Evolutionary conservation across 2,329 filamentous ascomycete species (phyloP), one percentile per base, ranked within the genome.

Genomic region (Proliferodiscus dingleyae): DNA sequence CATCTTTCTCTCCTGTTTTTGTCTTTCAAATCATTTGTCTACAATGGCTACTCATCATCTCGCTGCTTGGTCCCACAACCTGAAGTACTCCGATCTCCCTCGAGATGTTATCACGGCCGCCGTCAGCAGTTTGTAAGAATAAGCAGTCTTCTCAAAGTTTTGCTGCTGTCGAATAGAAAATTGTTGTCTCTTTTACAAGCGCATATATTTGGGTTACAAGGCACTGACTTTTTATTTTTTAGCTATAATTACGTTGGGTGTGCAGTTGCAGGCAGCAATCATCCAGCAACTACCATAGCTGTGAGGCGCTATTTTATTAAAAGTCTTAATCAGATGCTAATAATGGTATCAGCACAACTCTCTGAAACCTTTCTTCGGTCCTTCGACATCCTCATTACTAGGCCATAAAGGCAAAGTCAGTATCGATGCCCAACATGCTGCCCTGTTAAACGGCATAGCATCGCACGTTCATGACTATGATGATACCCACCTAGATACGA

Each of bases 381-480:
- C 62, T 8, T 46, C 61, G 3, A 61, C 58, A 2, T 58, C 61
- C 2, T 63, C 61, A 15, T 60, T 67, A 7, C 57, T 68, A 3
- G 64, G 62, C 1, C 52, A 61, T 18, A 61, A 62, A 26, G 60
- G 58, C 15, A 56, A 54, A 2, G 46, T 53, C 21, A 22, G 24
- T 8, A 43, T 51, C 4, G 72, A 77, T 50, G 67, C 72, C 2
- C 70, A 73, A 52, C 65, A 73, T 45, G 74, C 74, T 1, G 72
- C 73, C 0, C 60, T 78, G 5, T 54, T 79, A 37, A 77, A 78
- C 49, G 75, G 75, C 21, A 75, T 78, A 34, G 71, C 74, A 10
- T 74, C 71, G 23, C 73, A 78, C 49, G 71, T 77, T 3, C 71
- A 78, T 46, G 74, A 78, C 54, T 79, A 77, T 56, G 75, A 79